Evolutionary conservation across 139 green algal genomes (phyloP), one percentile per base, ranked within the genome.

Genomic region (Trebouxia sp.): DNA sequence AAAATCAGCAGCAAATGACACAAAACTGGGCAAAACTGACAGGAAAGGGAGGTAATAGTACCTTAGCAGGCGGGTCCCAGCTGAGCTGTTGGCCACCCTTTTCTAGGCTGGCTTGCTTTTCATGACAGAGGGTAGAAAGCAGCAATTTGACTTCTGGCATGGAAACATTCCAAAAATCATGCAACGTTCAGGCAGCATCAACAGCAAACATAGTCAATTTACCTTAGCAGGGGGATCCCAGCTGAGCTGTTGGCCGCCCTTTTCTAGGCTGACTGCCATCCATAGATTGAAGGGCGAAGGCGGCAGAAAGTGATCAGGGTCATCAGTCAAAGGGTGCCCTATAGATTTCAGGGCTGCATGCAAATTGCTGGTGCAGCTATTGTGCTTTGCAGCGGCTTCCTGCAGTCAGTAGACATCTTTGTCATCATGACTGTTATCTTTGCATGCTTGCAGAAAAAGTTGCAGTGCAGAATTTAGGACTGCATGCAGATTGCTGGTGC

Each of bases 201-300:
- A n/a, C n/a, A n/a, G n/a, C n/a, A n/a, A 66, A 38, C 12, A 62
- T 62, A 15, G 24, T 6, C n/a, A 9, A 43, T 22, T 51, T 41
- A 77, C 69, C 39, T 77, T 77, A 24, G 74, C 74, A 30, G 74
- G 74, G 5, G 74, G 74, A 26, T 79, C 74, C 74, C 74, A 79
- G 45, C 74, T 79, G 30, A 79, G 74, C 47, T 79, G 42, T 22
- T 45, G 43, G 47, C 74, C 74, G 3, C 72, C 41, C 41, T 70
- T 80, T 22, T 51, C 51, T 17, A 80, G 51, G 51, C 48, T 50
- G 35, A 80, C 75, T n/a, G 50, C 51, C 75, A 80, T 80, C 75
- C 75, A 80, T 6, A 80, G 75, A 37, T 80, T 80, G 75, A 80
- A 80, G 38, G 75, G 75, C 24, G 51, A 62, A 11, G 75, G 75